Base-by-base conservation (phyloP, 805 yeast genomes). In the Yamadazyma akitaensis region DNA sequence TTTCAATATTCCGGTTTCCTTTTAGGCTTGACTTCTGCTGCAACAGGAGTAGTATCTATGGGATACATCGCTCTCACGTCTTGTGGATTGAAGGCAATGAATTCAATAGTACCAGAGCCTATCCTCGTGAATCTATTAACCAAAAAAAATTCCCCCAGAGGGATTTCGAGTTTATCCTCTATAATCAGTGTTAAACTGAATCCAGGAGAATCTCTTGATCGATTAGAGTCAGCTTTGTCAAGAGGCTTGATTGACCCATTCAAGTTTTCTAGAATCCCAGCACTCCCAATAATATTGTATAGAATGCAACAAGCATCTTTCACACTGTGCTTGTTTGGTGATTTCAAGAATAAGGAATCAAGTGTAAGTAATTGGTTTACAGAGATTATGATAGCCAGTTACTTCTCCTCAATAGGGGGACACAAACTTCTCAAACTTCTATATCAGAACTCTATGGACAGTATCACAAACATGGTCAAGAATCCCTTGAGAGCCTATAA, bases 31-130 rank as follows among this genome's bases (percentile, higher is more conserved):
- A 55, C 72, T 2, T 67, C 73, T 2, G 74, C 75, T 1, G 59
- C 64, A 8, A 65, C 75, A 1, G 76, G 76, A 2, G 54, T 70
- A 1, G 53, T 68, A 5, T 63, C 72, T 9, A 60, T 68, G 64
- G 71, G 73, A 0, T 67, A 67, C 48, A 60, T 70, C 26, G 73
- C 69, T 1, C 51, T 72, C 11, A 64, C 74, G 0, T 56, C 70
- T 0, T 60, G 67, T 44, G 75, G 76, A 1, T 50, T 68, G 21
- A 64, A 62, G 36, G 66, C 69, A 48, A 57, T 70, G 60, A 72
- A 68, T 44, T 58, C 63, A 35, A 38, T 71, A 5, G 56, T 69
- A 11, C 76, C 76, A 0, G 60, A 62, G 3, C 62, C 62, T 3
- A 40, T 69, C 8, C 55, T 68, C 5, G 59, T 69, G 4, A 60